Evolutionary conservation across 768 basidiomycete genomes (phyloP).

Genomic region (Russula sp.): DNA sequence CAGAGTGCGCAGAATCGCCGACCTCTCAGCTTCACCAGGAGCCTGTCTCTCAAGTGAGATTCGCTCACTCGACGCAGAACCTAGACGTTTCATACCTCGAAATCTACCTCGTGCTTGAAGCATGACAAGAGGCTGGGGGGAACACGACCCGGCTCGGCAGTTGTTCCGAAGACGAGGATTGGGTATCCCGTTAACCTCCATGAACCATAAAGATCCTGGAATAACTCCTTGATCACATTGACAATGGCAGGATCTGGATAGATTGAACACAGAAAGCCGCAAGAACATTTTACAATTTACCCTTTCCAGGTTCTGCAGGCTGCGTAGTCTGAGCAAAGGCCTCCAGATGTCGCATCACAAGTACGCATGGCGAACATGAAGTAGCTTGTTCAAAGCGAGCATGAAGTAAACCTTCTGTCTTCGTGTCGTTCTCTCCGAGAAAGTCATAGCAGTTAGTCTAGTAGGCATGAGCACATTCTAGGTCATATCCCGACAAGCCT

Average conservation of each 20-base stretch:
- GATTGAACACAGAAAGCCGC: neutral
- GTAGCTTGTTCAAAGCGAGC: constrained; percentile 72
- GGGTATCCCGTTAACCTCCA: constrained; percentile 63
- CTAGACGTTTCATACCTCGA: constrained; percentile 48
- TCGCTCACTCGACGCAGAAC: neutral
- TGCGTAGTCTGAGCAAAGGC: constrained; percentile 70
- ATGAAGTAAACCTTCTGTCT: constrained; percentile 65
- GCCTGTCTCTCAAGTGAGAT: constrained; percentile 41
- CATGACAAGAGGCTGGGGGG: constrained; percentile 53
- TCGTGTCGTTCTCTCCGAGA: constrained; percentile 66
- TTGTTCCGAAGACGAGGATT: constrained; percentile 68
- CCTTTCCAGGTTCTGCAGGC: constrained; percentile 54
- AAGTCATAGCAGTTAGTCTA: constrained; percentile 86
- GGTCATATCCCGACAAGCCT: neutral
- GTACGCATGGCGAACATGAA: constrained; percentile 74
- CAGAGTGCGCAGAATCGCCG: constrained; percentile 47
- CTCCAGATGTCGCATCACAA: constrained; percentile 74
- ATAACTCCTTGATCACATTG: constrained; percentile 53
- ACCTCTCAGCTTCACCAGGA: constrained; percentile 69
- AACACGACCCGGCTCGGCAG: constrained; percentile 55
- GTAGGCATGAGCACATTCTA: neutral
- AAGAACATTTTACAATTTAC: constrained; percentile 31
- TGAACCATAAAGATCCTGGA: constrained; percentile 45
- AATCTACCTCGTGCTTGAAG: constrained; percentile 80
- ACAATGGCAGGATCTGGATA: constrained; percentile 50